Conservation (phyloP, 306 rosid genomes). For the Dicorynia guianensis region DNA sequence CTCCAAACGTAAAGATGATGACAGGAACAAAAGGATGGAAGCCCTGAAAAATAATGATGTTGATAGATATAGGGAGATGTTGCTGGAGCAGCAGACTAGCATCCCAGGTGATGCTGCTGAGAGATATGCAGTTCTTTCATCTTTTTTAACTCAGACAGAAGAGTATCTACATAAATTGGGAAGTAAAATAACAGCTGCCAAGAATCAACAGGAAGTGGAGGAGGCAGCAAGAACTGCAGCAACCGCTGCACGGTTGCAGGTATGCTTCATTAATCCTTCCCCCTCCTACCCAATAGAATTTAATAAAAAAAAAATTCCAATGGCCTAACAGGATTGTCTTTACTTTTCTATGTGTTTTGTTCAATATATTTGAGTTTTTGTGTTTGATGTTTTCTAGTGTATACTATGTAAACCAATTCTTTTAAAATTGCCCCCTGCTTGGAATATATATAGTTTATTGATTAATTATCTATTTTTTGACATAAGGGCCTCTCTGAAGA, state of each 20-base stretch:
- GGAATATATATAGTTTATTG: conserved; percentile 23
- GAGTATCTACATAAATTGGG: conserved; percentile 97
- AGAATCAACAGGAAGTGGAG: conserved; percentile 91
- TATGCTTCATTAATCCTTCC: conserved; percentile 39
- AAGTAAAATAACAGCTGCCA: conserved; percentile 90
- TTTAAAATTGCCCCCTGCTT: neutral
- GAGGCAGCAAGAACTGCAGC: conserved; percentile 95
- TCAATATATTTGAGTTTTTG: conserved; percentile 21
- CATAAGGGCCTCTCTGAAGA: conserved; percentile 96
- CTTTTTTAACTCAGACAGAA: conserved; percentile 92
- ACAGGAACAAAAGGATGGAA: conserved; percentile 90
- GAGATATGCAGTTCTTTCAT: conserved; percentile 93
- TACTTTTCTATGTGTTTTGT: conserved; percentile 6
- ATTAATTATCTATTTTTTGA: conserved; percentile 41
- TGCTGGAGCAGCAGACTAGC: conserved; percentile 96
- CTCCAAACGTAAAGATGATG: conserved; percentile 93
- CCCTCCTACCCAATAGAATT: neutral
- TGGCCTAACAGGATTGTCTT: conserved; percentile 16
- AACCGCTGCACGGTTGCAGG: conserved; percentile 94
- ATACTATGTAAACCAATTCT: conserved; percentile 24
- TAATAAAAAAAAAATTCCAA: neutral
- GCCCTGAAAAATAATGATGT: conserved; percentile 97
- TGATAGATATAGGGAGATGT: conserved; percentile 98
- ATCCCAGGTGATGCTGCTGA: conserved; percentile 95
- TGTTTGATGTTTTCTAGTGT: conserved; percentile 24